Evolutionary conservation across 2,329 filamentous ascomycete species (phyloP), one percentile per base, ranked within the genome.

Genomic region (Alternaria longipes): DNA sequence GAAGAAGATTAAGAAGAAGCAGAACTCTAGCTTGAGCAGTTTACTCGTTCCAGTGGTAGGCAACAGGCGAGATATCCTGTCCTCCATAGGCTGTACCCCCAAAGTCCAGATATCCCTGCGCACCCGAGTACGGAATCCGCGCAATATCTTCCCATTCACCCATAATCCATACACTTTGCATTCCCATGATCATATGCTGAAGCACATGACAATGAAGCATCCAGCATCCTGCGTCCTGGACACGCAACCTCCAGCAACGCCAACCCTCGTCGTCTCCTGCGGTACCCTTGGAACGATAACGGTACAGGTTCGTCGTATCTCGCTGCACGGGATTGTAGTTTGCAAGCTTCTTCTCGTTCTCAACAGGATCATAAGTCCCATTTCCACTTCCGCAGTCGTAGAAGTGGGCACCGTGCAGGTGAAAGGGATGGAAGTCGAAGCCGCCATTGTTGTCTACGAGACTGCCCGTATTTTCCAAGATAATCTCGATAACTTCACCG

Each of bases 151-250:
- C 67, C 9, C 74, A 76, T 36, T 84, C 75, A 1, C 83, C 83
- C 73, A 83, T 80, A 0, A 81, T 69, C 80, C 81, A 84, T 2
- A 81, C 81, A 1, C 76, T 80, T 64, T 83, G 80, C 82, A 82
- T 83, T 0, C 79, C 75, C 85, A 88, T 87, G 18, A 86, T 76
- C 81, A 87, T 86, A 70, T 89, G 87, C 55, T 84, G 82, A 51
- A 85, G 64, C 16, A 85, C 82, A 70, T 89, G 87, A 63, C 87
- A 89, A 71, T 89, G 87, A 63, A 89, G 78, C 85, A 89, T 85
- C 86, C 86, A 89, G 3, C 85, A 85, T 0, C 87, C 87, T 0
- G 83, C 74, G 57, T 83, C 75, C 22, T 65, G 38, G 2, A 88
- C 83, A 4, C 85, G 78, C 1, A 89, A 74, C 9, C 88, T 79